Base-by-base conservation (phyloP, 2,329 filamentous ascomycete genomes). In the Colletotrichum liriopes region DNA sequence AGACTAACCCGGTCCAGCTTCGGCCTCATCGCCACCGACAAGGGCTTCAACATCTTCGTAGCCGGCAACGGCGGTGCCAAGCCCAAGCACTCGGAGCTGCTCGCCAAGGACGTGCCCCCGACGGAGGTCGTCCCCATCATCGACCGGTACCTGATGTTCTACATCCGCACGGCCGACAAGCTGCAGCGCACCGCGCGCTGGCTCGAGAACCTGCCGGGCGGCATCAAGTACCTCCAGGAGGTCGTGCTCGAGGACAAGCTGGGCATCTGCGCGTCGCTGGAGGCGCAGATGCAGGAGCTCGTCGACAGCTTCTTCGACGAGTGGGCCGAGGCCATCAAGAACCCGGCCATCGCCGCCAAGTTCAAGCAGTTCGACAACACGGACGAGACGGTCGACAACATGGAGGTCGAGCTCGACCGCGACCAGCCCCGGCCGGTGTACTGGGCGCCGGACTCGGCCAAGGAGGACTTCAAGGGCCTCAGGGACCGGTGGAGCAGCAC, bases 11-110 rank as follows among this genome's bases (percentile, higher is more conserved):
- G 14, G 14, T 14, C 12, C 47, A 93, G 91, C 78, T 98, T 98
- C 76, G 95, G 95, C 29, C 90, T 97, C 60, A 97, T 98, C 70
- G 94, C 95, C 18, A 97, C 94, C 0, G 94, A 97, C 73, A 97
- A 96, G 77, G 95, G 95, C 39, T 98, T 94, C 89, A 98, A 98
- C 82, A 92, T 98, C 81, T 97, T 95, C 77, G 94, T 98, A 1
- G 95, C 89, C 43, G 95, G 95, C 59, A 98, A 98, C 79, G 95
- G 95, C 64, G 95, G 95, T 71, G 94, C 94, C 20, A 96, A 94
- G 76, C 95, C 95, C 5, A 87, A 89, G 47, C 95, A 98, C 79
- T 91, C 92, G 0, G 94, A 97, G 77, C 87, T 98, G 2, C 88
- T 98, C 1, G 94, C 94, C 72, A 95, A 95, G 79, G 94, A 98